Conservation (phyloP, 768 basidiomycete genomes). For the Auriscalpium vulgare region DNA sequence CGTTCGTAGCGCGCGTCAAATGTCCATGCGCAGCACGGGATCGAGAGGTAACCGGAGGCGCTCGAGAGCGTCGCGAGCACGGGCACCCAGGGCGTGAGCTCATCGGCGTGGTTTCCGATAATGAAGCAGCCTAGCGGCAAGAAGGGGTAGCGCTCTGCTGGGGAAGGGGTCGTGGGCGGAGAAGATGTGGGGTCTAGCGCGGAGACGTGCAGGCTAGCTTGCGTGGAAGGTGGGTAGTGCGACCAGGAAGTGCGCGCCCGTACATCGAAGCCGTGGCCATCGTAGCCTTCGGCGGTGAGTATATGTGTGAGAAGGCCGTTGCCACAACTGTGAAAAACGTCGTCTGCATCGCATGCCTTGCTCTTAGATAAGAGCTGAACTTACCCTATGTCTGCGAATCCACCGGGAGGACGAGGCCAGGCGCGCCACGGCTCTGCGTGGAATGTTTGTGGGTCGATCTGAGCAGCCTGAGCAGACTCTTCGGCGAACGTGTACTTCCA, state of each 20-base stretch:
- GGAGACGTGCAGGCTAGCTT: conserved; percentile 50
- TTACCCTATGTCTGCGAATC: conserved; percentile 87
- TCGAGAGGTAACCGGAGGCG: conserved; percentile 66
- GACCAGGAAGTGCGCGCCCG: conserved; percentile 81
- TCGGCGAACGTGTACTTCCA: conserved; percentile 69
- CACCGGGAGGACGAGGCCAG: conserved; percentile 77
- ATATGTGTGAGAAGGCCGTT: conserved; percentile 92
- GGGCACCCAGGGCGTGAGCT: conserved; percentile 92
- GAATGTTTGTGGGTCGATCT: background rate
- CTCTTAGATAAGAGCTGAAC: conserved; percentile 8
- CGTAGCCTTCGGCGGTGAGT: conserved; percentile 74
- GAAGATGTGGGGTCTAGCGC: conserved; percentile 56
- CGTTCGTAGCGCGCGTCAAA: conserved; percentile 65
- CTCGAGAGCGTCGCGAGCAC: conserved; percentile 58
- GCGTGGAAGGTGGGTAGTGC: conserved; percentile 61
- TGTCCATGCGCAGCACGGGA: conserved; percentile 88
- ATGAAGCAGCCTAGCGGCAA: conserved; percentile 53
- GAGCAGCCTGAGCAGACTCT: background rate
- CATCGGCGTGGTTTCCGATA: conserved; percentile 94
- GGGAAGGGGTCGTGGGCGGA: background rate
- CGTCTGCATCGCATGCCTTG: background rate
- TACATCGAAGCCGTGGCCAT: conserved; percentile 79
- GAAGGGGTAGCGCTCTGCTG: conserved; percentile 14
- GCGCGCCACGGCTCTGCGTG: conserved; percentile 44
- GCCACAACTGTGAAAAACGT: conserved; percentile 53